Evolutionary conservation across 1,284 basidiomycete genomes (phyloP), one percentile per base, ranked within the genome.

Genomic region (Boletus semigastroideus): DNA sequence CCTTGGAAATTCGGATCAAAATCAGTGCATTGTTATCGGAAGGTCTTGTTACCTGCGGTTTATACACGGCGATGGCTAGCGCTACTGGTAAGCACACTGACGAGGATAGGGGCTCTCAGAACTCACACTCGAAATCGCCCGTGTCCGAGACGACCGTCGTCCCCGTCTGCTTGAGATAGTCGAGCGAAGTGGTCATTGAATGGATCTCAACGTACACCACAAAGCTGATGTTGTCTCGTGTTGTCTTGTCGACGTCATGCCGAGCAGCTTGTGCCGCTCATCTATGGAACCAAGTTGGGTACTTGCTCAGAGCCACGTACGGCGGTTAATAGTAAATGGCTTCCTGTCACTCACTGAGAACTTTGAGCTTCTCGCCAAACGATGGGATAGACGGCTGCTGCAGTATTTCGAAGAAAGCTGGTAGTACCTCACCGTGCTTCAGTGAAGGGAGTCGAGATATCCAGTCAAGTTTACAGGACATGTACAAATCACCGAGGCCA

Each of bases 81-180:
- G 7, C 25, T 4, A 12, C 2, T 2, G 5, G 37, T 47, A 19
- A 50, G 46, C 17, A 52, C 40, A 25, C 16, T 30, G 39, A n/a
- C 19, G 8, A 46, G 10, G 44, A 62, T 36, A 49, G 49, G 54
- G 43, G 49, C 25, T 46, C 9, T 11, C 2, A 5, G 47, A 22
- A 74, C 87, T 67, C 65, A 90, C 89, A 77, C 69, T 87, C 86
- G 60, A 89, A 90, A 73, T 90, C 86, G 54, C 90, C 92, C 56
- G 91, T 92, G 79, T 94, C 92, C 50, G 91, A 92, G 67, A 96
- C 93, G 71, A 96, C 92, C 63, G 88, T 85, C 66, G 94, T 98
- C 64, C 93, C 94, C 61, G 88, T 87, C 64, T 87, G 79, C 67
- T 94, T 94, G 66, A 94, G 87, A 49, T 78, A 76, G 71, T 95